Conservation (phyloP, 441 rosid genomes). For the Mallotus repandus region DNA sequence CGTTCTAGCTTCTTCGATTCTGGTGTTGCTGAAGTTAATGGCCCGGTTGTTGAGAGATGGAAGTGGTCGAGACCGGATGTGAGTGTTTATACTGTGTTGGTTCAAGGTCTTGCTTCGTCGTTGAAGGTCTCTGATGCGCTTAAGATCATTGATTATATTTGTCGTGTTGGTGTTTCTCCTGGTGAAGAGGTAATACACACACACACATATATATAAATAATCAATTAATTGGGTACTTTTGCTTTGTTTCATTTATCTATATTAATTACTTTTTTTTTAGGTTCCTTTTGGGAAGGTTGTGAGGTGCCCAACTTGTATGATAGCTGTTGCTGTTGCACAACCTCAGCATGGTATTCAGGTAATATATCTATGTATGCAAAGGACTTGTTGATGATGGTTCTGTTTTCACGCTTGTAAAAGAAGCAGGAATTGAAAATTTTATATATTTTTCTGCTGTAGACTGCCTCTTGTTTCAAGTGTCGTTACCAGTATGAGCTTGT, state of each 20-base stretch:
- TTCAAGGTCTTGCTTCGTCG: slow-evolving; percentile 68
- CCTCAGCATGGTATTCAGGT: slow-evolving; percentile 95
- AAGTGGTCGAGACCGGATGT: slow-evolving; percentile 94
- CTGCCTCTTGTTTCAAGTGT: slow-evolving; percentile 79
- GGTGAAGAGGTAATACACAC: slow-evolving; percentile 58
- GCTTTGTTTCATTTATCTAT: not conserved
- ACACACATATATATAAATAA: too few relatives aligned
- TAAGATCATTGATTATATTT: slow-evolving; percentile 61
- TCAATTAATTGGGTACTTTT: too few relatives aligned
- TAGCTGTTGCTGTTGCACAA: slow-evolving; percentile 83
- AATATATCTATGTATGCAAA: too few relatives aligned
- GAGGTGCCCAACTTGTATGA: slow-evolving; percentile 77
- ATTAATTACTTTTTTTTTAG: slow-evolving; percentile 29
- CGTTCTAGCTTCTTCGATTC: slow-evolving; percentile 52
- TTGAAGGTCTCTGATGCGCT: slow-evolving; percentile 87
- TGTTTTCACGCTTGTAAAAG: too few relatives aligned
- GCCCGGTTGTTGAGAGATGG: slow-evolving; percentile 36
- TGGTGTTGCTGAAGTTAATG: slow-evolving; percentile 50
- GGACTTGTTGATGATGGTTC: too few relatives aligned
- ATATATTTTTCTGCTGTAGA: slow-evolving; percentile 37
- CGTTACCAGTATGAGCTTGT: slow-evolving; percentile 90
- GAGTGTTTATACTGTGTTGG: slow-evolving; percentile 51
- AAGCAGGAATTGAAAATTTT: too few relatives aligned
- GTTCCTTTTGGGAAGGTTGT: slow-evolving; percentile 95
- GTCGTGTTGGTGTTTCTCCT: slow-evolving; percentile 83